phyloP scores from a whole-genome alignment of 768 basidiomycete genomes.

The Pilatotrama ljubarskyi region DNA sequence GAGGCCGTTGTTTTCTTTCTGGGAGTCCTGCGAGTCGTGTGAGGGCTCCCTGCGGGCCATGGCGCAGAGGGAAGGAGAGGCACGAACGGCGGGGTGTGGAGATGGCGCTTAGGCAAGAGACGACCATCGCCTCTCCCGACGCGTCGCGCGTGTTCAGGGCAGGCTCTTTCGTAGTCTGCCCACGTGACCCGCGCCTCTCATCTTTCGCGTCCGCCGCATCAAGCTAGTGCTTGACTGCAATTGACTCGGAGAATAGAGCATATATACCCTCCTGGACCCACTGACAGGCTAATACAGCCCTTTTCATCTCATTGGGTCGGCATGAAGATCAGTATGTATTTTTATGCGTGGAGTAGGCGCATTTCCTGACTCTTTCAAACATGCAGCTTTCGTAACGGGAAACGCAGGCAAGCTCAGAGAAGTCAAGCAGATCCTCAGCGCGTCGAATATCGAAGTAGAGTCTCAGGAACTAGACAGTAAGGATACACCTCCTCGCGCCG shows the following conservation, averaged over 20 bases:
- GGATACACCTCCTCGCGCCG: conserved; percentile 29
- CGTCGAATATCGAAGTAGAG: conserved; percentile 72
- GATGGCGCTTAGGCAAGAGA: conserved; percentile 3
- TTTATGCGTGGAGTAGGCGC: not conserved
- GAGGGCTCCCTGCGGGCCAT: conserved; percentile 28
- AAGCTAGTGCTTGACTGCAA: not conserved
- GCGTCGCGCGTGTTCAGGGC: conserved; percentile 25
- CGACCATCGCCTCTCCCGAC: conserved; percentile 10
- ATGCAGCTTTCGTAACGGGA: conserved; percentile 87
- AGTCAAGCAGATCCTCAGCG: conserved; percentile 78
- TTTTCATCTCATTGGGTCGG: too few relatives aligned
- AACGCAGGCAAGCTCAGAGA: conserved; percentile 92
- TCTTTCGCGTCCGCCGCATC: not conserved
- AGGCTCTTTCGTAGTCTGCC: conserved; percentile 13
- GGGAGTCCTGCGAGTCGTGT: conserved; percentile 28
- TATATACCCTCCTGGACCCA: not conserved
- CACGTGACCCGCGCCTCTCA: not conserved
- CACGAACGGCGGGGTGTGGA: not conserved
- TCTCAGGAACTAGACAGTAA: conserved; percentile 79
- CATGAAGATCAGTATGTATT: not conserved
- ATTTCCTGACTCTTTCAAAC: too few relatives aligned
- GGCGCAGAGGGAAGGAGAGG: not conserved
- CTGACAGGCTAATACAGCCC: too few relatives aligned
- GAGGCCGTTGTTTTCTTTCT: conserved; percentile 33
- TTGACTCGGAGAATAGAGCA: not conserved